Base-by-base conservation (phyloP, 75 land plant species). In the Gnetum montanum region DNA sequence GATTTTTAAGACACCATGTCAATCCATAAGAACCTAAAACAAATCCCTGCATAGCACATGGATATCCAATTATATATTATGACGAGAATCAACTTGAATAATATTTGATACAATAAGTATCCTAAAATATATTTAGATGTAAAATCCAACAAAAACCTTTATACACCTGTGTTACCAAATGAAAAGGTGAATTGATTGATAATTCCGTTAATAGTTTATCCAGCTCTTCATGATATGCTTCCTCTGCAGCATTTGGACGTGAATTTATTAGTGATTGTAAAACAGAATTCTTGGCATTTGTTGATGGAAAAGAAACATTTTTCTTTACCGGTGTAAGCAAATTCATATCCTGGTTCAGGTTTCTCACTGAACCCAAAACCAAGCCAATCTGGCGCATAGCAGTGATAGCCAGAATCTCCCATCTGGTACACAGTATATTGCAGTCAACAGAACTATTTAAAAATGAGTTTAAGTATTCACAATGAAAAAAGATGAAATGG, bases 351-450 rank as follows among this genome's bases (percentile, higher is more conserved):
- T 35, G 90, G 82, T 58, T 94, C 85, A 24, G 98, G 98, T 58
- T 80, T 82, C 59, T 89, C 87, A 73, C 98, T 94, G 57, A 94
- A 89, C 19, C 98, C 98, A 68, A 83, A 94, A 48, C 98, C 98
- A 65, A 89, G 72, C 98, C 98, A 94, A 54, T 94, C 98, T 59
- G 98, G 98, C 40, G 98, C 98, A 69, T 82, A 67, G 70, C 96
- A 89, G 63, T 85, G 91, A 44, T 85, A 94, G 6, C 91, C 96
- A 61, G 71, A 50, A 58, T 82, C 86, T 51, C 86, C 78, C 85
- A 94, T 71, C 98, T 93, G 71, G 33, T 30, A 15, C 28, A 40
- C 10, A 27, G 54, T 28, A 37, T 18, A 16, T 52, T 52, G 34
- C n/a, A n/a, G n/a, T n/a, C n/a, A n/a, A n/a, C n/a, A n/a, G n/a